Percentiles rank a stretch among this genome's conserved stretches.
These are phyloP conservation scores for Chytriomyces sp. DNA, from an alignment of 192 early-diverging fungal species.

Conservation along the genomic window DNA sequence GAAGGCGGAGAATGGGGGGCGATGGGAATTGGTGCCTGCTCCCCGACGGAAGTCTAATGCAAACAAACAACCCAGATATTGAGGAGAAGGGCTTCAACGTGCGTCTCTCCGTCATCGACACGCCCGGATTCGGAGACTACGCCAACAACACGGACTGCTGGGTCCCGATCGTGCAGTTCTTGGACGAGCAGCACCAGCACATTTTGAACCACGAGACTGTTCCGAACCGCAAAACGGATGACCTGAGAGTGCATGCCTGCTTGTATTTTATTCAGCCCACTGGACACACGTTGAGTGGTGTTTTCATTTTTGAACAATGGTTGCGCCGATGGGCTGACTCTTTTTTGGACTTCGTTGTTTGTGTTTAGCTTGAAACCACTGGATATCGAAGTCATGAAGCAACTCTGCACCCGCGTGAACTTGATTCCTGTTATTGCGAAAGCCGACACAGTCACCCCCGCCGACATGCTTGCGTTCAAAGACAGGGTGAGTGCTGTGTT, in stretches of 20 bases:
- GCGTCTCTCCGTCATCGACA: constrained; percentile 90
- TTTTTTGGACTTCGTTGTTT: neutral
- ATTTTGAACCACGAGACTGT: constrained; percentile 93
- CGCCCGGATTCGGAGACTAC: constrained; percentile 82
- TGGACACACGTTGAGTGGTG: constrained; percentile 89
- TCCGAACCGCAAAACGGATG: constrained; percentile 82
- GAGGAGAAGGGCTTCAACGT: constrained; percentile 99
- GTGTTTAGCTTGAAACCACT: constrained; percentile 75
- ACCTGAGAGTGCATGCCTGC: constrained; percentile 97
- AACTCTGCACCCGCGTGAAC: constrained; percentile 92
- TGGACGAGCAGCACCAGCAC: constrained; percentile 97
- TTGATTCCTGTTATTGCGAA: constrained; percentile 98
- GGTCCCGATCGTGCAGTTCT: constrained; percentile 96
- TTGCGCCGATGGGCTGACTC: too few relatives aligned
- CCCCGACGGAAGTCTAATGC: neutral
- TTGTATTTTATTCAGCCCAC: constrained; percentile 99
- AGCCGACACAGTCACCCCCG: constrained; percentile 95
- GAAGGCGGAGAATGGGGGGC: neutral
- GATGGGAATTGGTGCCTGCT: neutral
- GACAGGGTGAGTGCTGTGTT: constrained; percentile 71
- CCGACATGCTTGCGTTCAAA: constrained; percentile 91
- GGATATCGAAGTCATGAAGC: constrained; percentile 98
- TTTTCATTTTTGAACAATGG: too few relatives aligned
- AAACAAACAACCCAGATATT: constrained; percentile 59
- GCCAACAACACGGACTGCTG: constrained; percentile 88